A percentile compares a stretch with the other conserved stretches of the same genome.
Evolutionary conservation across 306 rosid species (phyloP).

Genomic region (Corylus americana): DNA sequence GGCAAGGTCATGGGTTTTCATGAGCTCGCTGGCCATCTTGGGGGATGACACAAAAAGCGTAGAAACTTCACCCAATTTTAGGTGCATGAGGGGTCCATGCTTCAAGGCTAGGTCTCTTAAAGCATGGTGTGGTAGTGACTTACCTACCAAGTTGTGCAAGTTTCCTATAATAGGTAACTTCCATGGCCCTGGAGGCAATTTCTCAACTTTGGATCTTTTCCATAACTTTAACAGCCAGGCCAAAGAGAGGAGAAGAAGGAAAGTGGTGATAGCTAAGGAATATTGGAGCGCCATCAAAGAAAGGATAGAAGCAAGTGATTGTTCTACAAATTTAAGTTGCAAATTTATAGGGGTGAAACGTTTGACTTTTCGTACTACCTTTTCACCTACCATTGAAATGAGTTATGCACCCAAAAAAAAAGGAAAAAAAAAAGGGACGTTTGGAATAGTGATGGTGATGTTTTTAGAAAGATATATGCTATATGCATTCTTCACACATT

Average conservation of each 20-base stretch:
- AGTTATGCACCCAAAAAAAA: no score
- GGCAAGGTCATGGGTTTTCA: no score
- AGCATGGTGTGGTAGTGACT: slow-evolving; percentile 19
- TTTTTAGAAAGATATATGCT: no score
- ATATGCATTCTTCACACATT: no score
- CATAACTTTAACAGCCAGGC: neutral
- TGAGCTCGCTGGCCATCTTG: no score
- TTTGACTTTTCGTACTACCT: no score
- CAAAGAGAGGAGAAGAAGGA: neutral
- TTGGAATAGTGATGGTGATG: no score
- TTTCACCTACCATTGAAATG: no score
- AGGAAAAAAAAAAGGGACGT: no score
- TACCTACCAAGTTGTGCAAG: slow-evolving; percentile 24
- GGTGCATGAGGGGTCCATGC: slow-evolving; percentile 52
- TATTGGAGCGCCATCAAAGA: neutral
- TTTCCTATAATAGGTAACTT: slow-evolving; percentile 34
- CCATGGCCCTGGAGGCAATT: slow-evolving; percentile 30
- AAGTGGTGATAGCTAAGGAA: neutral
- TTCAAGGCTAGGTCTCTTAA: slow-evolving; percentile 29
- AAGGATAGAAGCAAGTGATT: neutral
- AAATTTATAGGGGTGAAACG: no score
- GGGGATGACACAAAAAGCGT: neutral
- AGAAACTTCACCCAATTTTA: slow-evolving; percentile 42
- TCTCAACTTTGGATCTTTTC: neutral
- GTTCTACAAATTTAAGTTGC: neutral